Base-by-base conservation (phyloP, 2,329 filamentous ascomycete genomes). In the Amesomyces nigricolor region DNA sequence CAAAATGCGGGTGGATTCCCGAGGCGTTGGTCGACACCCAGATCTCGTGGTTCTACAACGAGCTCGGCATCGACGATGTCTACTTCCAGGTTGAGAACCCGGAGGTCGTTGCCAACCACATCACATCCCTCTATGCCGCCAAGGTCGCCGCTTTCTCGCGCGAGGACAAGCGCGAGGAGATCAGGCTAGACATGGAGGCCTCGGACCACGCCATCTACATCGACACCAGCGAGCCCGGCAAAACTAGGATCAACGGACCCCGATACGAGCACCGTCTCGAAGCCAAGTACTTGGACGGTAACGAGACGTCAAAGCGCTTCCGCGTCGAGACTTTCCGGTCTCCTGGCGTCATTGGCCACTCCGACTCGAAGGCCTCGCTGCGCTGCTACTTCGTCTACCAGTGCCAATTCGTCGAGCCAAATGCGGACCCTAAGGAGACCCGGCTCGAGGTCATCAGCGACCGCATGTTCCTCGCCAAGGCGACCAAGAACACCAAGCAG, bases 321-420 rank as follows among this genome's bases (percentile, higher is more conserved):
- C 89, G 94, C 51, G 90, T 99, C 35, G 94, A 99, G 79, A 96
- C 92, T 19, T 99, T 99, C 83, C 86, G 94, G 59, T 96, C 94
- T 2, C 86, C 88, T 3, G 91, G 88, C 60, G 83, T 86, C 32
- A 78, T 97, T 42, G 89, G 89, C 8, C 79, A 75, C 44, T 75
- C 83, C 44, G 80, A 82, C 58, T 85, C 87, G 54, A 87, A 91
- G 67, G 85, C 92, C 56, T 89, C 92, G 53, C 78, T 99, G 54
- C 88, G 94, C 60, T 99, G 94, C 78, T 99, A 99, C 77, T 99
- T 99, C 70, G 91, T 99, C 64, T 99, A 99, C 78, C 89, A 96
- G 73, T 96, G 92, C 72, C 85, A 88, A 67, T 99, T 97, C 72
- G 85, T 83, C 63, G 83, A 92, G 65, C 77, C 87, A 8, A 85